Evolutionary conservation across 768 basidiomycete species (phyloP).

Genomic region (Auricularia heimuer): DNA sequence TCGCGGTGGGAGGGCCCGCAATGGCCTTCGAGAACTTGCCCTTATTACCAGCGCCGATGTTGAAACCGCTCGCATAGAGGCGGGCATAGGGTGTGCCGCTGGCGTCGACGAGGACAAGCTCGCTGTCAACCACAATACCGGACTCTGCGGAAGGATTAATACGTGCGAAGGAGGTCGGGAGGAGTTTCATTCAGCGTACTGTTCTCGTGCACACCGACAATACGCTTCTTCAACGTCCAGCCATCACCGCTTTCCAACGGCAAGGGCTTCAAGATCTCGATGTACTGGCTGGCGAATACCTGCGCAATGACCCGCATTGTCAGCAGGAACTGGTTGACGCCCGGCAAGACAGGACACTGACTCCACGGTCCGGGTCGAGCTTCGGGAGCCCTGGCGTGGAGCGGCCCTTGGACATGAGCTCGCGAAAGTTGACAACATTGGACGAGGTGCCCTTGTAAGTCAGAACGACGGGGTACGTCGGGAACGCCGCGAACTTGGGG

Average conservation of each 20-base stretch:
- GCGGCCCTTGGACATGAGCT: conserved; percentile 28
- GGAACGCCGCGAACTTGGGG: conserved; percentile 62
- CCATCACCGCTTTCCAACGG: conserved; percentile 67
- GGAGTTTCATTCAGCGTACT: conserved; percentile 36
- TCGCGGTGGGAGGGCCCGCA: conserved; percentile 49
- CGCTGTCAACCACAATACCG: conserved; percentile 61
- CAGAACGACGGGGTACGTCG: conserved; percentile 79
- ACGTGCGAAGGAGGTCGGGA: not conserved
- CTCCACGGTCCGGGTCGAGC: conserved; percentile 60
- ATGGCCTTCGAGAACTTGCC: conserved; percentile 57
- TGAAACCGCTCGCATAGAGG: conserved; percentile 60
- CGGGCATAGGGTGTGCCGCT: conserved; percentile 49
- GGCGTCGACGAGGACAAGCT: conserved; percentile 53
- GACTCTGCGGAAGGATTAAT: conserved; percentile 37
- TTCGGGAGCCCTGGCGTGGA: conserved; percentile 51
- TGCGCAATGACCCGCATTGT: not conserved
- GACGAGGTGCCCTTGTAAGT: conserved; percentile 48
- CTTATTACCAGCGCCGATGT: conserved; percentile 56
- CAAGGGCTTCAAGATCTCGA: conserved; percentile 70
- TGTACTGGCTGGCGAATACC: conserved; percentile 46
- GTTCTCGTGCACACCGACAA: conserved; percentile 71
- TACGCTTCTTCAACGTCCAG: conserved; percentile 61
- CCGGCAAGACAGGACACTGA: conserved; percentile 24
- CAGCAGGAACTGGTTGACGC: not conserved
- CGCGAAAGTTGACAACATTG: conserved; percentile 63